Evolutionary conservation across 495 filamentous ascomycete species (phyloP), one percentile per base, ranked within the genome.

Genomic region (Trichoderma parareesei): DNA sequence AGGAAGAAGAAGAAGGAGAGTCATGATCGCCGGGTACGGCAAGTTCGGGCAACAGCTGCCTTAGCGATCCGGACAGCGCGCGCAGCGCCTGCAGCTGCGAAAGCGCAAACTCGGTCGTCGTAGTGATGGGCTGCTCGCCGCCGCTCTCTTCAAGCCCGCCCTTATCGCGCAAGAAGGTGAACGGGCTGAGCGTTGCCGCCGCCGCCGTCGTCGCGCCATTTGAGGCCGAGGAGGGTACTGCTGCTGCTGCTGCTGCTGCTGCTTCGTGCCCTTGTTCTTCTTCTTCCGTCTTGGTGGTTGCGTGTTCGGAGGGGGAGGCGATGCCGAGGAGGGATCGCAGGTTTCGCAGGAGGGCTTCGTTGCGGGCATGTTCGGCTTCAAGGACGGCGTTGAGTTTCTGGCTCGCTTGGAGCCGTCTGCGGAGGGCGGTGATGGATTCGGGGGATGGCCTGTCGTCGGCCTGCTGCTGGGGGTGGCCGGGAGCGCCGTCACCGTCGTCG

Each of bases 71-170:
- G 0, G 91, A 79, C 4, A 92, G 77, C 4, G 83, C 76, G 62
- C 90, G 84, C 38, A 98, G 80, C 0, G 88, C 84, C 11, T 90
- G 89, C 11, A 97, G 80, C 74, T 98, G 94, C 1, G 87, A 88
- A 18, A 91, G 75, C 4, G 88, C 86, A 71, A 97, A 97, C 3
- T 83, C 84, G 0, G 92, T 87, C 5, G 91, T 88, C 0, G 90
- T 92, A 14, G 87, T 87, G 0, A 94, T 75, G 8, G 86, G 78
- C 62, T 81, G 71, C 44, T 74, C 73, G 37, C 73, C 72, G 43
- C 73, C 79, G 69, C 75, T 75, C 5, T 72, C 73, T 5, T 73
- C 69, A 5, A 82, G 74, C 48, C 70, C 71, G 55, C 76, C 74
- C 44, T 75, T 74, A 67, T 75, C 64, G 63, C 79, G 73, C 37